Conservation (phyloP, 1,284 basidiomycete species). For the Boletellus sp. region DNA sequence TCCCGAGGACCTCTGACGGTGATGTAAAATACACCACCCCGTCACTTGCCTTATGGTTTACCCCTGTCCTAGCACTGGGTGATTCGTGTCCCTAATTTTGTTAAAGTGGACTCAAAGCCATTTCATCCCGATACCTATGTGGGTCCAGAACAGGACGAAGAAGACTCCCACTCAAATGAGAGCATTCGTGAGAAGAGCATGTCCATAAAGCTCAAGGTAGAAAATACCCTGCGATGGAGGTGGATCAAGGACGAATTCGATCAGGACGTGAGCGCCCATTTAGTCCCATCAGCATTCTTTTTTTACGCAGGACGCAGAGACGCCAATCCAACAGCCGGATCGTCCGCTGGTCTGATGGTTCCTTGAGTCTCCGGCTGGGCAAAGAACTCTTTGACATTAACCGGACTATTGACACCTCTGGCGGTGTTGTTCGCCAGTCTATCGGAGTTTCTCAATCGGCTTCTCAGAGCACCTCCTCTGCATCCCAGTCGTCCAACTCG, state of each 20-base stretch:
- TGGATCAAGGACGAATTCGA: constrained; percentile 75
- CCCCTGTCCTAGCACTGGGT: constrained; percentile 64
- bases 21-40: constrained; percentile 47
- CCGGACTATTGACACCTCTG: constrained; percentile 70
- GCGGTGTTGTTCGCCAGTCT: constrained; percentile 51
- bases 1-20: constrained; percentile 67
- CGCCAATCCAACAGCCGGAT: constrained; percentile 85
- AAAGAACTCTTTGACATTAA: constrained; percentile 89
- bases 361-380: constrained; percentile 81
- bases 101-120: constrained; percentile 78
- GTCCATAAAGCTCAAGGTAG: constrained; percentile 81
- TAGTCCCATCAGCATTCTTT: neutral
- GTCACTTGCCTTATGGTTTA: constrained; percentile 2
- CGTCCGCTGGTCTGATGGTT: constrained; percentile 90
- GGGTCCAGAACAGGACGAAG: constrained; percentile 76
- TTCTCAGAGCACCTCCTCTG: constrained; percentile 30
- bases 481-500: constrained; percentile 22
- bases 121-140: constrained; percentile 80
- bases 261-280: constrained; percentile 54
- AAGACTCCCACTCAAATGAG: constrained; percentile 52
- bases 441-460: constrained; percentile 43
- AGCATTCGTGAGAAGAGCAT: constrained; percentile 67
- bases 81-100: constrained; percentile 79
- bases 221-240: constrained; percentile 89
- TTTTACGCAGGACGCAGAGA: constrained; percentile 40